Percentiles rank a stretch among this genome's conserved stretches.
These are phyloP conservation scores for Phytopythium helicoides DNA, from an alignment of 352 stramenopile genomes.

Conservation along the genomic window DNA sequence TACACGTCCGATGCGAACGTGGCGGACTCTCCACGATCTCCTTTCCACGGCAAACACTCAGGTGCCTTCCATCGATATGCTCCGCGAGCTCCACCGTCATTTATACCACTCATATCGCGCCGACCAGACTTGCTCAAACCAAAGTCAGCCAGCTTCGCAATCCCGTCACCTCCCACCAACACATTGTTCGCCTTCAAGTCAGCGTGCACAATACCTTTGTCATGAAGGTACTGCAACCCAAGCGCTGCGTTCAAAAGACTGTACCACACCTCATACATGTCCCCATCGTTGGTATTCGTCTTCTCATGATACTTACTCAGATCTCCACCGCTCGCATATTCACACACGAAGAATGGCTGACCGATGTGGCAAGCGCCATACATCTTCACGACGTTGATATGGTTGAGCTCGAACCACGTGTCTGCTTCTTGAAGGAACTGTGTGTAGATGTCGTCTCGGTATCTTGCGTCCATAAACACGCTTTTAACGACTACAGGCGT, in stretches of 20 bases:
- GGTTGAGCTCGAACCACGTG: constrained; percentile 29
- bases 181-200: constrained; percentile 23
- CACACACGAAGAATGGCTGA: constrained; percentile 13
- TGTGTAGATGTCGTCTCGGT: constrained; percentile 4
- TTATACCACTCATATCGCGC: neutral
- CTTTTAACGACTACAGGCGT: constrained; percentile 29
- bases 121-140: constrained; percentile 7
- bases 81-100: neutral
- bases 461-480: neutral
- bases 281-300: neutral
- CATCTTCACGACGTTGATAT: constrained; percentile 30
- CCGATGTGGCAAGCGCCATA: constrained; percentile 26
- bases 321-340: constrained; percentile 12
- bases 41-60: constrained; percentile 12
- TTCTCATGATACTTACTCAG: constrained; percentile 4
- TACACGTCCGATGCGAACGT: constrained; percentile 1
- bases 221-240: constrained; percentile 34
- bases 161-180: constrained; percentile 7
- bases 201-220: constrained; percentile 4
- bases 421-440: constrained; percentile 22
- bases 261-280: constrained; percentile 2
- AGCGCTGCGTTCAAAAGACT: constrained; percentile 19
- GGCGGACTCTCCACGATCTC: neutral
- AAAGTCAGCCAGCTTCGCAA: constrained; percentile 20
- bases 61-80: constrained; percentile 31